Percentiles rank a stretch among this genome's conserved stretches.
Evolutionary conservation across 2,329 filamentous ascomycete genomes (phyloP).

Genomic region (Xylariaceae sp.): DNA sequence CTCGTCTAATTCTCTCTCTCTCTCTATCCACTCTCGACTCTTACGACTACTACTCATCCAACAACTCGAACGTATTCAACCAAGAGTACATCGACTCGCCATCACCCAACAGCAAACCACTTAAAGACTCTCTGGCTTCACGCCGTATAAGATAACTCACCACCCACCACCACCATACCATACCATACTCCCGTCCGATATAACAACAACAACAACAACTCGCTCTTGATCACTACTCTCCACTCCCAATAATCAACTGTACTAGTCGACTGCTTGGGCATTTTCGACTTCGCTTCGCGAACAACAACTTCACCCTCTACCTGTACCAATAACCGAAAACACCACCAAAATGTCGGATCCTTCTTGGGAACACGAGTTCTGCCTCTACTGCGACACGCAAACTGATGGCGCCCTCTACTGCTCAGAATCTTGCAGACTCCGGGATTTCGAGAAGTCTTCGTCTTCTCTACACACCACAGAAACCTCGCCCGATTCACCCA

Average conservation of each 20-base stretch:
- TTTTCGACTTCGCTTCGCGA: slow-evolving; percentile 1
- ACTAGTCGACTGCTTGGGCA: background rate
- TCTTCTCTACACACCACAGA: slow-evolving; percentile 51
- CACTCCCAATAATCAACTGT: background rate
- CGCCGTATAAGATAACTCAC: slow-evolving; percentile 16
- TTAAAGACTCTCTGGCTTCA: slow-evolving; percentile 10
- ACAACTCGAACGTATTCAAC: background rate
- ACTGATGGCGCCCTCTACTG: slow-evolving; percentile 80
- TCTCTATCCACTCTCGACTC: slow-evolving; percentile 1
- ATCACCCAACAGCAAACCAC: slow-evolving; percentile 3
- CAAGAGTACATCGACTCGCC: background rate
- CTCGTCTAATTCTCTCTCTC: slow-evolving; percentile 6
- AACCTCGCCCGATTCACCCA: slow-evolving; percentile 50
- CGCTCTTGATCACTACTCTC: background rate
- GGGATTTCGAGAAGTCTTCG: slow-evolving; percentile 71
- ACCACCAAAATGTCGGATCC: slow-evolving; percentile 48
- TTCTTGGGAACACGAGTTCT: slow-evolving; percentile 83
- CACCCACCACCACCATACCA: background rate
- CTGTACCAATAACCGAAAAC: slow-evolving; percentile 19
- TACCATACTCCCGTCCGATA: background rate
- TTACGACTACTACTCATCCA: background rate
- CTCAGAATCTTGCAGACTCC: slow-evolving; percentile 83
- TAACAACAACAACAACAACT: background rate
- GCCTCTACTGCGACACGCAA: slow-evolving; percentile 88
- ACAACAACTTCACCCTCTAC: background rate